A percentile compares a stretch with the other conserved stretches of the same genome.
Conservation (phyloP, 2,329 filamentous ascomycete species). For the Paracorniculantispora psalliotae region DNA sequence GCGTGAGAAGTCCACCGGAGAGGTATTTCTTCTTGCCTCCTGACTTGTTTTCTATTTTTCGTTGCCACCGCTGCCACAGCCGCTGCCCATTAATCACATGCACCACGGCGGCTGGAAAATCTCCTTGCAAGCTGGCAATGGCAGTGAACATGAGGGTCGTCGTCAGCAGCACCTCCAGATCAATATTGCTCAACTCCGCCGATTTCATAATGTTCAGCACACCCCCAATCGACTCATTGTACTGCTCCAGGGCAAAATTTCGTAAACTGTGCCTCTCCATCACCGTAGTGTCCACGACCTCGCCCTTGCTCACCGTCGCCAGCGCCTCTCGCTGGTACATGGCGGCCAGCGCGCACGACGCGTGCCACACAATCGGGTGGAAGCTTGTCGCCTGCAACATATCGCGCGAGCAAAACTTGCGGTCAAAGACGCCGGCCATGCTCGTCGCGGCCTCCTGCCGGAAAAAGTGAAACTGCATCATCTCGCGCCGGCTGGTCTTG, state of each 20-base stretch:
- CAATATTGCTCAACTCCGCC: background rate
- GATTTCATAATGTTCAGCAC: background rate
- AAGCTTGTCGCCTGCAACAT: slow-evolving; percentile 8
- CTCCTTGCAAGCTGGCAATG: slow-evolving; percentile 1
- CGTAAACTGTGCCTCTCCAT: background rate
- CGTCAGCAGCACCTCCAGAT: background rate
- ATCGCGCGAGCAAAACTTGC: background rate
- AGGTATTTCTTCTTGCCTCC: background rate
- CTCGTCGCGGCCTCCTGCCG: background rate
- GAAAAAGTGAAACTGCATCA: slow-evolving; percentile 1
- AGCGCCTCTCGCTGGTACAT: background rate
- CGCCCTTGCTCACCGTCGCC: background rate
- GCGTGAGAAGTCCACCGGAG: background rate
- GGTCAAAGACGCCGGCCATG: slow-evolving; percentile 4
- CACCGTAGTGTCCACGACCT: background rate
- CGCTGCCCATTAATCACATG: slow-evolving; percentile 2
- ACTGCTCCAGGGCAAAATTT: slow-evolving; percentile 5
- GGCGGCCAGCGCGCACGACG: slow-evolving; percentile 7
- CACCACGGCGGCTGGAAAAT: background rate
- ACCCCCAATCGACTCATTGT: background rate
- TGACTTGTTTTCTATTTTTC: too few relatives aligned
- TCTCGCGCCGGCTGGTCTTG: background rate
- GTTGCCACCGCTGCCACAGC: background rate
- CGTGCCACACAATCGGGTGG: slow-evolving; percentile 4
- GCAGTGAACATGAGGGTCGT: slow-evolving; percentile 1